Evolutionary conservation across 2,329 filamentous ascomycete genomes (phyloP), one percentile per base, ranked within the genome.

Genomic region (Alternaria triticimaculans): DNA sequence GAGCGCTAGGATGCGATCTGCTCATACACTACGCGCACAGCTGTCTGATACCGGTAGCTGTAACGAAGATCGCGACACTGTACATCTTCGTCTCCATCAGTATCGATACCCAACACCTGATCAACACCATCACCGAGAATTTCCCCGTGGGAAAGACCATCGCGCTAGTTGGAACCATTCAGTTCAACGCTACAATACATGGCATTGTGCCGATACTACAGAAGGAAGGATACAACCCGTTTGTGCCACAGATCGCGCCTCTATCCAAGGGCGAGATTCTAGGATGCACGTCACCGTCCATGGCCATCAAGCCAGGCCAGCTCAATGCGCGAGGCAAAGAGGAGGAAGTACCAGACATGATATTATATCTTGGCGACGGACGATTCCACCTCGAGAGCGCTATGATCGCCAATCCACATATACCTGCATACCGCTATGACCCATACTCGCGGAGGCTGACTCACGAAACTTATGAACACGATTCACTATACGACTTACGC

Each of bases 21-120:
- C 86, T 99, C 10, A 92, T 99, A 2, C 96, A 99, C 82, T 99
- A 99, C 78, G 96, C 96, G 1, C 96, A 99, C 82, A 96, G 92
- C 77, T 99, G 96, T 74, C 86, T 99, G 66, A 97, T 99, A 71
- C 96, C 96, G 0, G 94, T 98, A 11, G 95, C 97, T 71, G 92
- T 98, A 14, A 99, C 96, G 61, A 93, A 94, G 81, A 98, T 99
- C 76, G 96, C 96, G 80, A 98, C 95, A 1, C 86, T 99, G 0
- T 99, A 99, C 80, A 94, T 99, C 70, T 99, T 99, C 78, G 96
- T 99, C 60, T 94, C 97, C 79, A 99, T 99, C 76, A 93, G 91
- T 80, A 98, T 99, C 78, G 96, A 99, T 80, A 92, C 93, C 0
- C 84, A 89, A 12, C 96, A 99, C 80, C 87, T 99, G 15, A 82